These are phyloP conservation scores for Coniochaeta prunicola DNA, from an alignment of 2,329 filamentous ascomycete species.

Conservation along the genomic window DNA sequence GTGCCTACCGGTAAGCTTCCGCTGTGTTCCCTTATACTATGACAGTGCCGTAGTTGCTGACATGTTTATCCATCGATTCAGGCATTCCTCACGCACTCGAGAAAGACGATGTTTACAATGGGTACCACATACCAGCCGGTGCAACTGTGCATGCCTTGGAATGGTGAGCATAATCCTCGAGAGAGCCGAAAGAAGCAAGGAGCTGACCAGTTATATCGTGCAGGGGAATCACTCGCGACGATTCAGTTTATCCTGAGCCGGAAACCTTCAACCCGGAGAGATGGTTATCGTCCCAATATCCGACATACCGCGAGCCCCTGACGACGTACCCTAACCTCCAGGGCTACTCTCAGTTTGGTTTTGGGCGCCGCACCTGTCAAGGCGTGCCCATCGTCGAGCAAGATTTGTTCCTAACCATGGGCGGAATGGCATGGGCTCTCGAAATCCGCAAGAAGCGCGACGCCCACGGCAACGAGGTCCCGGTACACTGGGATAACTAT, in stretches of 20 bases:
- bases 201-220: neutral
- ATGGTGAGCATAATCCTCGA: slow-evolving; percentile 26
- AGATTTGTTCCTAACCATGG: slow-evolving; percentile 31
- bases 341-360: slow-evolving; percentile 42
- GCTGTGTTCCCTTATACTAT: neutral
- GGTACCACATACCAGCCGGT: slow-evolving; percentile 43
- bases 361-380: slow-evolving; percentile 42
- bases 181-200: neutral
- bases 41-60: neutral
- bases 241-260: slow-evolving; percentile 27
- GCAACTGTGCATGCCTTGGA: slow-evolving; percentile 44
- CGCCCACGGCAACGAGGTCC: slow-evolving; percentile 15
- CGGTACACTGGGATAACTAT: slow-evolving; percentile 36
- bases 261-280: slow-evolving; percentile 31
- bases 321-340: slow-evolving; percentile 28
- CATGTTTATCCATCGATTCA: slow-evolving; percentile 5
- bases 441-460: slow-evolving; percentile 22
- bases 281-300: slow-evolving; percentile 27
- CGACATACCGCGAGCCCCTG: slow-evolving; percentile 31
- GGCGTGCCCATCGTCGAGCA: slow-evolving; percentile 33
- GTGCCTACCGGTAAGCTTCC: slow-evolving; percentile 39
- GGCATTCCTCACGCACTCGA: slow-evolving; percentile 44
- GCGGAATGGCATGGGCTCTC: slow-evolving; percentile 29
- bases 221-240: slow-evolving; percentile 38
- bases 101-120: slow-evolving; percentile 43